Conservation (phyloP, 768 basidiomycete genomes). For the Pulveroboletus sp. region DNA sequence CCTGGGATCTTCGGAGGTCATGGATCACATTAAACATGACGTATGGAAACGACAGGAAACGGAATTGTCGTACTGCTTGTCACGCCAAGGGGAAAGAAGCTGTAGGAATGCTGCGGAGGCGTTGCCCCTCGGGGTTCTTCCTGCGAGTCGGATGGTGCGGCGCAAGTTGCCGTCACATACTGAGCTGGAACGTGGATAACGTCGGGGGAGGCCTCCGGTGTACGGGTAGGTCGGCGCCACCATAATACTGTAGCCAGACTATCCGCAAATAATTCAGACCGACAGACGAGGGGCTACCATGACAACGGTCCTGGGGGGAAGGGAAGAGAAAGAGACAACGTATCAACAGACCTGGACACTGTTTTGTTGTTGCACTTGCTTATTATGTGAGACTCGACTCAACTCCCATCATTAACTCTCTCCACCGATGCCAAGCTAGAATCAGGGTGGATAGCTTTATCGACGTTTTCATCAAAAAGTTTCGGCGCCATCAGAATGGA, state of each 20-base stretch:
- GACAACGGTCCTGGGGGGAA: not conserved
- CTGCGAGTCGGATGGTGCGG: not conserved
- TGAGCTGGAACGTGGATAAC: not conserved
- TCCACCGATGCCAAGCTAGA: not conserved
- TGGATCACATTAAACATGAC: not conserved
- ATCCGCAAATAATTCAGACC: not conserved
- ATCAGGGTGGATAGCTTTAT: constrained; percentile 6
- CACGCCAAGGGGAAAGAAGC: not conserved
- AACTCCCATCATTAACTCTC: not conserved
- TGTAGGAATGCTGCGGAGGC: not conserved
- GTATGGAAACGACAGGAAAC: no score
- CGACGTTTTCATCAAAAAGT: not conserved
- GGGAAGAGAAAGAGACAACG: not conserved
- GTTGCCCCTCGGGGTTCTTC: not conserved
- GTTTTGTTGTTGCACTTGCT: not conserved
- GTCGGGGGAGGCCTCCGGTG: not conserved
- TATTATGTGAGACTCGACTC: constrained; percentile 1
- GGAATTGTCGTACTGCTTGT: not conserved
- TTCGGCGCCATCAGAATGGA: constrained; percentile 14
- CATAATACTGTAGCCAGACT: not conserved
- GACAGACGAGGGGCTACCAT: not conserved
- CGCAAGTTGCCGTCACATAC: not conserved
- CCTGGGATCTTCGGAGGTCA: no score
- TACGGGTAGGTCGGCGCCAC: not conserved
- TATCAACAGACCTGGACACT: not conserved